Conservation (phyloP, 306 rosid genomes). For the Trifolium dubium region DNA sequence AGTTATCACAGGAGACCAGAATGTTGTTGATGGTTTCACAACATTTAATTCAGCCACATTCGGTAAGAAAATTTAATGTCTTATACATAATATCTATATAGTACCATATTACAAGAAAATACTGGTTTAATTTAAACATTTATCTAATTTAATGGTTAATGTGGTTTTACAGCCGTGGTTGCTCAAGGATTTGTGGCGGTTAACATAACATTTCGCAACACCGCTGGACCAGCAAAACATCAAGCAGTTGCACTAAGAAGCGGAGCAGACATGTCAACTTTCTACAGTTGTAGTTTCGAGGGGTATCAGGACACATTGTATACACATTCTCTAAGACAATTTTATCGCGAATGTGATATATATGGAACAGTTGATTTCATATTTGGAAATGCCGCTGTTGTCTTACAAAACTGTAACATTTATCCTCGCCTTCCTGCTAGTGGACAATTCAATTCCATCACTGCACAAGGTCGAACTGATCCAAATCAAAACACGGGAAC, state of each 20-base stretch:
- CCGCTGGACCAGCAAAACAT: slow-evolving; percentile 53
- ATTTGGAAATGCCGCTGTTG: slow-evolving; percentile 54
- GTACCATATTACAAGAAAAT: too few species aligned
- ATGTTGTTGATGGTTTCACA: slow-evolving; percentile 72
- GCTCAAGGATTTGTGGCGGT: slow-evolving; percentile 72
- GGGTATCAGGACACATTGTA: slow-evolving; percentile 62
- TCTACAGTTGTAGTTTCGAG: slow-evolving; percentile 61
- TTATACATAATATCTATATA: too few species aligned
- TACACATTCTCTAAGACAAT: slow-evolving; percentile 55
- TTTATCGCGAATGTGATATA: slow-evolving; percentile 58
- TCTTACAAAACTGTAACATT: slow-evolving; percentile 57
- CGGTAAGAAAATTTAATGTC: slow-evolving; percentile 48
- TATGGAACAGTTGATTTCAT: slow-evolving; percentile 62
- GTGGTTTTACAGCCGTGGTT: slow-evolving; percentile 62
- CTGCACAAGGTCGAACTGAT: slow-evolving; percentile 59
- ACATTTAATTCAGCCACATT: slow-evolving; percentile 82
- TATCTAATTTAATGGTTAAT: not conserved
- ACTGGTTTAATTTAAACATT: not conserved
- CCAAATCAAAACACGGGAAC: slow-evolving; percentile 55
- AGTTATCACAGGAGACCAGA: slow-evolving; percentile 66
- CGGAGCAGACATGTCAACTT: slow-evolving; percentile 52
- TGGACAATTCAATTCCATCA: slow-evolving; percentile 56
- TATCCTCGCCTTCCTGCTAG: slow-evolving; percentile 46
- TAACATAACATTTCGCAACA: slow-evolving; percentile 51
- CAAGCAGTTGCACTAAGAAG: slow-evolving; percentile 61